Percentiles rank a stretch among this genome's conserved stretches.
Conservation (phyloP, 2,329 filamentous ascomycete genomes). For the Colletotrichum chlorophyti region DNA sequence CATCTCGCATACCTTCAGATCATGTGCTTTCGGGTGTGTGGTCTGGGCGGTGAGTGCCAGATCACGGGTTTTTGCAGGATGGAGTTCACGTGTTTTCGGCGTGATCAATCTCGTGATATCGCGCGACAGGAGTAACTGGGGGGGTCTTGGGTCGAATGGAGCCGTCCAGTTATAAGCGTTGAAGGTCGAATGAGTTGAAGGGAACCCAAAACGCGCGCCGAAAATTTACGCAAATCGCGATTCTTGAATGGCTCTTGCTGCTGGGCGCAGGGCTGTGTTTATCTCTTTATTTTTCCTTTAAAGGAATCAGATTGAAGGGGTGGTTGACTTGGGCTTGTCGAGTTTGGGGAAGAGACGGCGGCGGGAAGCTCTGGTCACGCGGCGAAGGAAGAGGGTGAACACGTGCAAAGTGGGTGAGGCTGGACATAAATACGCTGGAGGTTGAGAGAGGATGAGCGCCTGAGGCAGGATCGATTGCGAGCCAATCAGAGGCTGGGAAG, state of each 20-base stretch:
- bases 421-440: slow-evolving; percentile 41
- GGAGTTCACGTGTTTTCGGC: slow-evolving; percentile 38
- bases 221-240: slow-evolving; percentile 20
- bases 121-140: slow-evolving; percentile 37
- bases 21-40: slow-evolving; percentile 47
- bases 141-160: slow-evolving; percentile 21
- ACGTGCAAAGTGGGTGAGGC: slow-evolving; percentile 47
- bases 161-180: slow-evolving; percentile 21
- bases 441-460: slow-evolving; percentile 12
- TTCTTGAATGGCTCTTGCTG: slow-evolving; percentile 5
- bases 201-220: background rate
- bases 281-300: slow-evolving; percentile 19
- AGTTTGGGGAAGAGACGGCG: slow-evolving; percentile 16
- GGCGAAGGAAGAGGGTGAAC: slow-evolving; percentile 44
- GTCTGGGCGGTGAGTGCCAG: slow-evolving; percentile 35
- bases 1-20: slow-evolving; percentile 49
- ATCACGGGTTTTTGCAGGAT: slow-evolving; percentile 53
- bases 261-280: slow-evolving; percentile 16
- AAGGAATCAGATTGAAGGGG: background rate
- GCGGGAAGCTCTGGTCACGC: slow-evolving; percentile 42
- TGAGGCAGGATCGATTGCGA: slow-evolving; percentile 17
- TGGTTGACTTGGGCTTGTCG: slow-evolving; percentile 23
- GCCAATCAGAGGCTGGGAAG: slow-evolving; percentile 25
- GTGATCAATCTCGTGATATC: slow-evolving; percentile 58
- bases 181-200: slow-evolving; percentile 1